Conservation (phyloP, 2,329 filamentous ascomycete species). For the Fusarium sp. region DNA sequence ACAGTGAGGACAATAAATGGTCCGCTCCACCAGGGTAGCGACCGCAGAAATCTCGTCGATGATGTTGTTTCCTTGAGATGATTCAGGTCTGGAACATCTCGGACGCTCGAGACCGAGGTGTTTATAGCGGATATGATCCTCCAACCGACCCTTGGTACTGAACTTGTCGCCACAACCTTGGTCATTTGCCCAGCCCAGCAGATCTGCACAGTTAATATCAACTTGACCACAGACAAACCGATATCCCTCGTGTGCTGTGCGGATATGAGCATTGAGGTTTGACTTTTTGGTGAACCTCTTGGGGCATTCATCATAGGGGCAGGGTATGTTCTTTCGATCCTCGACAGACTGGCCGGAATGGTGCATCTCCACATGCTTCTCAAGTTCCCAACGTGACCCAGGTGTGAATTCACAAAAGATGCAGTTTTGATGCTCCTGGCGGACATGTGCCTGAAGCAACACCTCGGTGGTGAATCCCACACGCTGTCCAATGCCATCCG, state of each 20-base stretch:
- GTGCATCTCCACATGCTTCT: constrained; percentile 81
- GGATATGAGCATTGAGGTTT: constrained; percentile 86
- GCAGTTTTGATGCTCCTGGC: constrained; percentile 80
- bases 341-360: constrained; percentile 75
- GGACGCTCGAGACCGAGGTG: constrained; percentile 75
- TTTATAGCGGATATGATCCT: constrained; percentile 86
- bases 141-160: constrained; percentile 80
- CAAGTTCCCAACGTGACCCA: constrained; percentile 74
- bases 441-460: constrained; percentile 80
- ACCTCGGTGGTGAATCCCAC: constrained; percentile 79
- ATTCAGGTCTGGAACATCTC: constrained; percentile 44
- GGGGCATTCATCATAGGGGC: constrained; percentile 75
- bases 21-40: constrained; percentile 57
- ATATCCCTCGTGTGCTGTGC: constrained; percentile 80
- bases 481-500: constrained; percentile 56
- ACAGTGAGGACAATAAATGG: constrained; percentile 62
- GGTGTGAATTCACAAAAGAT: constrained; percentile 79
- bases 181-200: constrained; percentile 73
- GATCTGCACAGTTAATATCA: constrained; percentile 68
- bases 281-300: constrained; percentile 85
- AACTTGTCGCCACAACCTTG: constrained; percentile 82
- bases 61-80: constrained; percentile 47
- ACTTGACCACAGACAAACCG: constrained; percentile 84
- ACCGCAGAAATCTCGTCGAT: constrained; percentile 61
- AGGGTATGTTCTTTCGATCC: constrained; percentile 75